phyloP scores from a whole-genome alignment of 2,329 filamentous ascomycete genomes.

The Fusarium bulbicola region DNA sequence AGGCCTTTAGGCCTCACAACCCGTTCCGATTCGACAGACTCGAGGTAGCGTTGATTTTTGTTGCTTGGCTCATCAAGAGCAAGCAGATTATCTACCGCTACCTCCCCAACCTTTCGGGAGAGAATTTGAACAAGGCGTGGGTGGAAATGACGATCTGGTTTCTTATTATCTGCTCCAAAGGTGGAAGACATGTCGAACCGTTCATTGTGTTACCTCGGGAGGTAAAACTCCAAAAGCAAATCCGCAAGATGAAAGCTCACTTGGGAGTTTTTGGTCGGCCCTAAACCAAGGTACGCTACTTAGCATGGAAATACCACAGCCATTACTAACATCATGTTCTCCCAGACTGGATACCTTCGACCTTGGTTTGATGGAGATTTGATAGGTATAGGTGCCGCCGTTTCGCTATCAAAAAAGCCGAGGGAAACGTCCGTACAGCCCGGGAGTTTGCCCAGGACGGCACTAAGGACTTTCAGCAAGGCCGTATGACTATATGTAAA shows the following conservation, averaged over 20 bases:
- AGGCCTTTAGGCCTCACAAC: neutral
- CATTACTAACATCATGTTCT: neutral
- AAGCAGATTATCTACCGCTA: neutral
- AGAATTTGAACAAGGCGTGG: neutral
- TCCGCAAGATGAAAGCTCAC: neutral
- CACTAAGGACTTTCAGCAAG: no score
- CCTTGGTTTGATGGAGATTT: no score
- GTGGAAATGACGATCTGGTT: neutral
- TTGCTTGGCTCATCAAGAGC: neutral
- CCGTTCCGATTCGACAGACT: rapidly evolving
- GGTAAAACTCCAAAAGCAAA: rapidly evolving
- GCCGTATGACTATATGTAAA: no score
- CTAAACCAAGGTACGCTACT: neutral
- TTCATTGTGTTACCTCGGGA: neutral
- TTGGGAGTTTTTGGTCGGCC: neutral
- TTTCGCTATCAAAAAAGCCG: no score
- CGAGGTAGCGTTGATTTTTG: neutral
- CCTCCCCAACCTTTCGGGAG: neutral
- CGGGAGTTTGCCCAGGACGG: no score
- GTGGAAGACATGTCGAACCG: neutral
- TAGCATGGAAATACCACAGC: no score
- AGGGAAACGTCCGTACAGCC: no score
- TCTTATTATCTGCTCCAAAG: neutral
- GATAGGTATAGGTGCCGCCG: no score
- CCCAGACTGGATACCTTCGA: neutral